These are phyloP conservation scores for Harrya chromipes DNA, from an alignment of 768 basidiomycete species.

Conservation along the genomic window DNA sequence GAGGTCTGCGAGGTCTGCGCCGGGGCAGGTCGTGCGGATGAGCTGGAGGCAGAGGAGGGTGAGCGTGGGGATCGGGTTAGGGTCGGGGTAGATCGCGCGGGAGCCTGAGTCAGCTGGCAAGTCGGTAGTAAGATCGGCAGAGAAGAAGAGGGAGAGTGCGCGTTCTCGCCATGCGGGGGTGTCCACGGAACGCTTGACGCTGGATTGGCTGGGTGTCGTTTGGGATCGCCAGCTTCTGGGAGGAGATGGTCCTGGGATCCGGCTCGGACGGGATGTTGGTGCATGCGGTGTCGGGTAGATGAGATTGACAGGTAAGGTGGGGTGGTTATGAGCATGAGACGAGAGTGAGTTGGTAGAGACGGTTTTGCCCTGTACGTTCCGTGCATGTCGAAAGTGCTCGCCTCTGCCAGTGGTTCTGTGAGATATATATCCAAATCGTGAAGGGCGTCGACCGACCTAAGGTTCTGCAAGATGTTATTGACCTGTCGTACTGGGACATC, in stretches of 20 bases:
- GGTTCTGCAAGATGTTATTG: constrained; percentile 27
- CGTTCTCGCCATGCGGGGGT: constrained; percentile 45
- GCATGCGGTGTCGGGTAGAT: constrained; percentile 26
- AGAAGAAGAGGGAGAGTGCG: constrained; percentile 55
- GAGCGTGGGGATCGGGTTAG: constrained; percentile 44
- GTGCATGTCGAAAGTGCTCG: constrained; percentile 65
- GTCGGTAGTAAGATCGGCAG: constrained; percentile 5
- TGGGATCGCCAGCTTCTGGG: constrained; percentile 57
- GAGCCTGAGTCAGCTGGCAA: background rate
- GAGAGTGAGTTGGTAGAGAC: constrained; percentile 16
- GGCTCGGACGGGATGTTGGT: constrained; percentile 8
- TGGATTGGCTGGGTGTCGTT: constrained; percentile 6
- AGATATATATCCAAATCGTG: background rate
- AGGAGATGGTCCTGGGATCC: constrained; percentile 46
- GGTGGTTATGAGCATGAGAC: no score
- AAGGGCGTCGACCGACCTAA: constrained; percentile 23
- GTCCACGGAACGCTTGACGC: constrained; percentile 16
- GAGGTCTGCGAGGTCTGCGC: constrained; percentile 45
- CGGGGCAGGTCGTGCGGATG: constrained; percentile 40
- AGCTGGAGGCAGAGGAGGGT: constrained; percentile 54
- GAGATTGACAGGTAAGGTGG: constrained; percentile 45
- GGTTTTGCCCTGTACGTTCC: constrained; percentile 44
- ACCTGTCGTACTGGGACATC: constrained; percentile 23
- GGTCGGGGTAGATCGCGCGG: constrained; percentile 15
- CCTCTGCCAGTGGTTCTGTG: constrained; percentile 42